Evolutionary conservation across 768 basidiomycete species (phyloP), one percentile per base, ranked within the genome.

Genomic region (Wakefieldia striispora): DNA sequence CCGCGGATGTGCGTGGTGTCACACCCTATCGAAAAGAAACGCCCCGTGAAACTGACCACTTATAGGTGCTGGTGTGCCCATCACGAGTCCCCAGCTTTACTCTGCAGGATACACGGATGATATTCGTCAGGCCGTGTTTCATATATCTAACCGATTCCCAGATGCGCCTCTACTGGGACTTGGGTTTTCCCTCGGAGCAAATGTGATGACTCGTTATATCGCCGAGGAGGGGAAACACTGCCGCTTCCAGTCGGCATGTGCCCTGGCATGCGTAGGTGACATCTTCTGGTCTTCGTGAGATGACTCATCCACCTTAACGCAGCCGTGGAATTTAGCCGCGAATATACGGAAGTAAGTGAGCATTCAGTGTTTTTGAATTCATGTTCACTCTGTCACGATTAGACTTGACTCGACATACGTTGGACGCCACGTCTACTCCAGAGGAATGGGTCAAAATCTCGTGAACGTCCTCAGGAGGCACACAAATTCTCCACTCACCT

Each of bases 101-200:
- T 91, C 88, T 41, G 91, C 91, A 16, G 91, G 86, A 26, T 81
- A 91, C 55, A 97, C 95, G 9, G 85, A 94, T 56, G 95, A 99
- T 70, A 75, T 94, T 31, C 84, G 93, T 23, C 81, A 82, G 52
- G 88, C 91, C 1, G 65, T 97, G 42, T 75, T 87, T 57, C 87
- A 89, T 70, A 80, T 97, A 46, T 75, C 83, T 2, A 67, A 79
- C 41, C 64, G 67, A 52, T 95, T 85, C 59, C 95, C 95, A 2
- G 70, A 76, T 10, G 91, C 95, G 0, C 89, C 86, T 4, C 72
- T 97, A 33, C 69, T 95, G 16, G 95, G 90, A 13, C 69, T 97
- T 10, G 92, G 95, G 7, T 98, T 95, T 74, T 97, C 93, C 4
- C 80, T 99, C 33, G 97, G 95, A 37, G 89, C 94, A 37, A 92